Conservation (phyloP, 2,329 filamentous ascomycete genomes). For the Botrytis fabae region DNA sequence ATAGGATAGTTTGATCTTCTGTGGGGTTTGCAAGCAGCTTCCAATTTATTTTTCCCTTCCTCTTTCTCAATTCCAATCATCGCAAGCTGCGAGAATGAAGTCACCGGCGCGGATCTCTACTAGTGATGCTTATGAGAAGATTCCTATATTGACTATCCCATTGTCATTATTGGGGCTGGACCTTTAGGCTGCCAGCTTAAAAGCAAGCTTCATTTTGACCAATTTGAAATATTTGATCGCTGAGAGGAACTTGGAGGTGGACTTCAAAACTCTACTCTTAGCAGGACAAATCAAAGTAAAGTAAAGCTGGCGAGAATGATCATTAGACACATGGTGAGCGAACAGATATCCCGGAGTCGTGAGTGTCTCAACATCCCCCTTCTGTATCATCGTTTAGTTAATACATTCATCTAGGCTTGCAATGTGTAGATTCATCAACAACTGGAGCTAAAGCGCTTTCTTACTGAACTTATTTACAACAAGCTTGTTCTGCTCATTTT, state of each 20-base stretch:
- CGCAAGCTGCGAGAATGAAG: background rate
- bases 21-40: background rate
- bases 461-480: constrained; percentile 38
- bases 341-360: background rate
- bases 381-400: background rate
- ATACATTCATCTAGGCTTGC: background rate
- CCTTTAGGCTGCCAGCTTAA: constrained; percentile 57
- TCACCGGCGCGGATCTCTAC: background rate
- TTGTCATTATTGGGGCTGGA: constrained; percentile 58
- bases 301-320: background rate
- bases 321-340: background rate
- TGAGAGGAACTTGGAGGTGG: background rate
- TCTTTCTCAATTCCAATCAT: background rate
- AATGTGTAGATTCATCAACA: background rate
- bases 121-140: background rate
- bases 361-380: background rate
- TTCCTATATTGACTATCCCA: constrained; percentile 41
- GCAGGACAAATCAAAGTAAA: background rate
- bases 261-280: background rate
- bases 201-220: constrained; percentile 53
- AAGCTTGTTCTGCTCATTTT: constrained; percentile 57
- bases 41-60: background rate
- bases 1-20: background rate
- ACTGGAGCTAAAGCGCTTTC: background rate
- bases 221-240: constrained; percentile 44